Percentiles rank a stretch among this genome's conserved stretches.
phyloP scores from a whole-genome alignment of 306 rosid genomes.

The Quercus alba region DNA sequence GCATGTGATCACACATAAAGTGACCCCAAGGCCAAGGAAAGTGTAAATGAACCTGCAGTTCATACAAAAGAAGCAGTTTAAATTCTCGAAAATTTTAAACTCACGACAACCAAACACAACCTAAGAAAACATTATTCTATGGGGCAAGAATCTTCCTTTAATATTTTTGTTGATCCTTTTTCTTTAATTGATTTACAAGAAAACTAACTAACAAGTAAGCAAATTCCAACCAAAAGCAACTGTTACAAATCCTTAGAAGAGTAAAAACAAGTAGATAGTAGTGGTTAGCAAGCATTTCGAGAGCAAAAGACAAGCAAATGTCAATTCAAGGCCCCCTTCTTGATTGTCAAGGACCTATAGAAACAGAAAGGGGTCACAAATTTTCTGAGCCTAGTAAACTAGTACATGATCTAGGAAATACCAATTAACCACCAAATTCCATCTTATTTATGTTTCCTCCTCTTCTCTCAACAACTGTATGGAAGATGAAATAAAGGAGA shows the following conservation, averaged over 20 bases:
- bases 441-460: not conserved
- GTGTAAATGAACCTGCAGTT: constrained; percentile 75
- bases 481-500: no score
- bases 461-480: no score
- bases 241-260: no score
- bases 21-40: constrained; percentile 64
- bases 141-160: no score
- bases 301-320: not conserved
- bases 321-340: not conserved
- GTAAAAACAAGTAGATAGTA: not conserved
- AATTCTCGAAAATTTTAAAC: no score
- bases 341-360: not conserved
- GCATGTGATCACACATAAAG: constrained; percentile 65
- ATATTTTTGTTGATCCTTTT: not conserved
- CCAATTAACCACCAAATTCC: not conserved
- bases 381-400: not conserved
- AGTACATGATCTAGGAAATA: not conserved
- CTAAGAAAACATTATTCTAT: no score
- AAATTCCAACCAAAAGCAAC: not conserved
- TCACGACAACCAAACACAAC: no score
- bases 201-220: not conserved
- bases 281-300: not conserved
- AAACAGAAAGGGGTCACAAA: not conserved
- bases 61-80: not conserved
- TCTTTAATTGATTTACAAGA: not conserved